Evolutionary conservation across 768 basidiomycete species (phyloP), one percentile per base, ranked within the genome.

Genomic region (Rhizopogon vinicolor): DNA sequence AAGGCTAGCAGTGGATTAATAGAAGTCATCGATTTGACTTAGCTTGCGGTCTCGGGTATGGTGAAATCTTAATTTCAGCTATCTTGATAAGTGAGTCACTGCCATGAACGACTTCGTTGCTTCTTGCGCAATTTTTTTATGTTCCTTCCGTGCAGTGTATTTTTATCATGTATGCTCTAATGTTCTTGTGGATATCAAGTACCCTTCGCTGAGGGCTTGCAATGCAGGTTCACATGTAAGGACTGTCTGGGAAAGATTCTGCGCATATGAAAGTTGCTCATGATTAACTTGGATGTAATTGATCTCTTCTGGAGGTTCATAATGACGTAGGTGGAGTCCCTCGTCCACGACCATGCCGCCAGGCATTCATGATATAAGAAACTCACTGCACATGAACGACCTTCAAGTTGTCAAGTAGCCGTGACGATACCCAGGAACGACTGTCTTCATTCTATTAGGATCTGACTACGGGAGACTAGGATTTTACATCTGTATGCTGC

Each of bases 21-120:
- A 18, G 69, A 69, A 35, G 56, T 71, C 40, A 69, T 69, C 42
- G 68, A 71, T 51, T 46, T 69, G 58, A 71, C 68, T 14, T 51
- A 43, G n/a, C 41, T 41, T 42, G 33, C 46, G 28, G 8, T 54
- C 7, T 8, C 25, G 16, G 50, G 31, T 52, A 2, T 29, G 35
- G 31, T 49, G 48, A 10, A 9, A 19, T 14, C n/a, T 48, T 31
- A 22, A 14, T 18, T 41, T 18, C 4, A 19, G 33, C 19, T 35
- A 48, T 48, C n/a, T 48, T 14, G 19, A 18, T 48, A 22, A 48
- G 46, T 37, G 35, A 37, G 9, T 9, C 33, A 49, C 22, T 9
- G 5, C 14, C 35, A 9, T 37, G 14, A 16, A 49, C 22, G 14
- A 37, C 46, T 22, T 19, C 14, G 33, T 48, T 48, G 19, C 31